Base-by-base conservation (phyloP, 768 basidiomycete genomes). In the Russula griseocarnosa region DNA sequence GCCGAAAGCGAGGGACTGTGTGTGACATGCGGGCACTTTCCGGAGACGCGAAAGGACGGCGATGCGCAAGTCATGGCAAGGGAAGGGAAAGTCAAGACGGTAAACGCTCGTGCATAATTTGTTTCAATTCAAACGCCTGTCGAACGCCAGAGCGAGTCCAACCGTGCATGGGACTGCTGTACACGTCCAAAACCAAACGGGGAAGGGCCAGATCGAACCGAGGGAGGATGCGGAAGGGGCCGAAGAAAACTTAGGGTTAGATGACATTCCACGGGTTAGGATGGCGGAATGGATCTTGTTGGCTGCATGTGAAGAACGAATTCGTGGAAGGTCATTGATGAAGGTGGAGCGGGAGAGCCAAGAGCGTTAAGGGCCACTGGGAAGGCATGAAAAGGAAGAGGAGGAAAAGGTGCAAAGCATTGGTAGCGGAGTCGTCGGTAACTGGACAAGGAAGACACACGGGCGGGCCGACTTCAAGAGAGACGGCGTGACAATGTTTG, bases 211-310 rank as follows among this genome's bases (percentile, higher is more conserved):
- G 28, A 40, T 54, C 53, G 40, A 26, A 50, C 49, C 26, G 49
- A 50, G 26, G 49, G 49, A 7, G 26, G 49, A 50, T 50, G 49
- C 26, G 49, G 16, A 50, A 34, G 49, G 49, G 28, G 49, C 49
- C 49, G 49, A 28, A 24, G 49, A 50, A 16, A 26, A 50, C 49
- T 50, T 50, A 50, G 49, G 49, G 49, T 50, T 50, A 50, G 49
- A 67, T 67, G 57, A 44, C 66, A 67, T 56, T 52, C 66, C 66
- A 64, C 63, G 3, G 56, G 51, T 53, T 63, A 53, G 34, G 28
- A 30, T 9, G 28, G 59, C 61, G 63, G 63, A 60, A 67, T 60
- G 58, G 49, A 53, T 60, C 53, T 50, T 55, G 62, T 66, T 65
- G 66, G 63, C 66, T 65, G 46, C 40, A 56, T 20, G 54, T 55